Evolutionary conservation across 2,329 filamentous ascomycete species (phyloP), one percentile per base, ranked within the genome.

Genomic region (Stagonosporopsis cucurbitacearum): DNA sequence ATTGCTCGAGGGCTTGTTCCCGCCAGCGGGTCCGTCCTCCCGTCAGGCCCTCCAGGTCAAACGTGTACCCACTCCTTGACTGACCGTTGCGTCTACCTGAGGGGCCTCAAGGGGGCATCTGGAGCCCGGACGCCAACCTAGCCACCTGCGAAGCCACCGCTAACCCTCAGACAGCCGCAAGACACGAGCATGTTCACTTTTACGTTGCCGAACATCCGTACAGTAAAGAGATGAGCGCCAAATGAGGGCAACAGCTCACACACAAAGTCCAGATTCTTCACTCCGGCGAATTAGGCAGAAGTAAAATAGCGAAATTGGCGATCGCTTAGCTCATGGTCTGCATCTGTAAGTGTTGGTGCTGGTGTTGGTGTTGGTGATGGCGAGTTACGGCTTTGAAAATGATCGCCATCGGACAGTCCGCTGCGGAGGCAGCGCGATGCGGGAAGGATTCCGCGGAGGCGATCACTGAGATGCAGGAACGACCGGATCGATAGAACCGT

Each of bases 21-120:
- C 53, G 43, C 37, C n/a, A 23, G 32, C 47, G 53, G 53, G 47
- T 56, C 42, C 44, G 53, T 51, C 53, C 53, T 56, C 48, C 47
- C 47, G 43, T 43, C 43, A 43, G 22, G 39, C 30, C 19, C 43
- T 35, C 43, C 25, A 48, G 9, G 53, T 51, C 23, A 51, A 48
- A 47, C 37, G 22, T 12, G 47, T 51, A 42, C 42, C 47, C 53
- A 56, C 53, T 23, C 35, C 36, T 48, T 20, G 43, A 41, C 53
- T 32, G 47, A 51, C 43, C 43, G 42, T 48, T 51, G 42, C 47
- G 53, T 56, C 26, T 43, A 26, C n/a, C 23, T 42, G 39, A 28
- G 39, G 22, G n/a, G 22, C 41, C 17, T 40, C 6, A 6, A 17
- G 20, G 25, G 20, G 19, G 32, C 19, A 26, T 25, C 19, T n/a